Evolutionary conservation across 2,329 filamentous ascomycete genomes (phyloP).

Genomic region (Aspergillus neoniger): DNA sequence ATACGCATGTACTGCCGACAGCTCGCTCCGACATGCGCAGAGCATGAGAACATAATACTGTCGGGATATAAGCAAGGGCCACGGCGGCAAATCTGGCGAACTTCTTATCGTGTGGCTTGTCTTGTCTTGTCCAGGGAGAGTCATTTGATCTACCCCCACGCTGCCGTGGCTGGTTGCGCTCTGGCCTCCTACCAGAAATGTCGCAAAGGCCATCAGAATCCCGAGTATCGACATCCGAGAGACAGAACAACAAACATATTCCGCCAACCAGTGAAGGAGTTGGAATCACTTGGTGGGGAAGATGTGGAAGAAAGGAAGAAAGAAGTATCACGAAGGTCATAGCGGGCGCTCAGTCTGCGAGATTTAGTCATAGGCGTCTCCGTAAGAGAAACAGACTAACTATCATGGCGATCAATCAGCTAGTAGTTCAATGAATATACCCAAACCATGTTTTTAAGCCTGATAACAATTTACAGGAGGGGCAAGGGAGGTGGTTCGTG

Average conservation of each 20-base stretch:
- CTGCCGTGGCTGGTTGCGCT: not conserved
- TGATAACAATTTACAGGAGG: not conserved
- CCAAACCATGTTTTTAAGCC: too few relatives aligned
- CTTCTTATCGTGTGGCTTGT: not conserved
- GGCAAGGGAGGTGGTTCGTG: not conserved
- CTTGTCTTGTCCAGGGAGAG: not conserved
- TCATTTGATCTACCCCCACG: slow-evolving; percentile 1
- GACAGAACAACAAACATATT: not conserved
- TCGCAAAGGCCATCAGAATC: not conserved
- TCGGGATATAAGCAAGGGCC: not conserved
- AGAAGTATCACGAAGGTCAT: not conserved
- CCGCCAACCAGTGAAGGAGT: not conserved
- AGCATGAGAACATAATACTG: not conserved
- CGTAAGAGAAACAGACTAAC: not conserved
- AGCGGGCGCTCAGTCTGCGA: not conserved
- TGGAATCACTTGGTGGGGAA: not conserved
- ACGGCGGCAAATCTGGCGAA: not conserved
- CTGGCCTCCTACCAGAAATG: not conserved
- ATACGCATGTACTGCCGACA: too few relatives aligned
- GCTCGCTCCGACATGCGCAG: not conserved
- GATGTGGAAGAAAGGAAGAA: not conserved
- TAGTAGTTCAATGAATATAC: too few relatives aligned
- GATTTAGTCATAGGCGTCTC: not conserved
- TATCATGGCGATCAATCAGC: not conserved
- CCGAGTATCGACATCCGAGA: not conserved